A percentile compares a stretch with the other conserved stretches of the same genome.
Evolutionary conservation across 345 rosid genomes (phyloP).

Genomic region (Cardamine resedifolia): DNA sequence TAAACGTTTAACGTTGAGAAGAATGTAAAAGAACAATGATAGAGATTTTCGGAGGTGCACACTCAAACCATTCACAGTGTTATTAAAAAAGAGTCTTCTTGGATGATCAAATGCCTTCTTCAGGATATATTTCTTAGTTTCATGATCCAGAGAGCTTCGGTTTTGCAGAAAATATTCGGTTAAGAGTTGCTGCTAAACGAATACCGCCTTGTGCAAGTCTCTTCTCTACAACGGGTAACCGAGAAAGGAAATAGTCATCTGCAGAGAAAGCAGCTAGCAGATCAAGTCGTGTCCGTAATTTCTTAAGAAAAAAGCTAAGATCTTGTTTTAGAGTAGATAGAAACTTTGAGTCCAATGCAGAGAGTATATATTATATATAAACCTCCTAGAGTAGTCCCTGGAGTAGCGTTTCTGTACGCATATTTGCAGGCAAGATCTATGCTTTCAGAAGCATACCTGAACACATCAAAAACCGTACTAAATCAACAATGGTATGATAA

Average conservation of each 20-base stretch:
- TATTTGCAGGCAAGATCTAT: constrained; percentile 76
- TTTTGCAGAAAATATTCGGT: constrained; percentile 58
- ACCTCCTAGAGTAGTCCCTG: constrained; percentile 85
- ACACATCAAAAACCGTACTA: constrained; percentile 8
- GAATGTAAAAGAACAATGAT: background rate
- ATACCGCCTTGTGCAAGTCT: constrained; percentile 88
- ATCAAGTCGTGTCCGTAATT: background rate
- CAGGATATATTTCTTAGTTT: constrained; percentile 18
- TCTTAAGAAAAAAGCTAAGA: background rate
- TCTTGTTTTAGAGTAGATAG: constrained; percentile 1
- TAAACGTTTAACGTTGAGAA: background rate
- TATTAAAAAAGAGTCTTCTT: background rate
- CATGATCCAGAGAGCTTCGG: constrained; percentile 44
- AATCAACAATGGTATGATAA: background rate
- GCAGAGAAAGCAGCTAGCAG: constrained; percentile 17
- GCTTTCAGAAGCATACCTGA: constrained; percentile 86
- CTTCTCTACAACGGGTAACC: constrained; percentile 73
- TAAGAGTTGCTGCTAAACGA: constrained; percentile 77
- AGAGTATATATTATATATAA: constrained; percentile 26
- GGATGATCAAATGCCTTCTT: background rate
- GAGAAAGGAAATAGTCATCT: constrained; percentile 83
- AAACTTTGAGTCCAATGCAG: background rate
- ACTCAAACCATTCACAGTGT: background rate
- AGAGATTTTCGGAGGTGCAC: background rate
- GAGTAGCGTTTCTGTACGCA: constrained; percentile 79